phyloP scores from a whole-genome alignment of 202 grass and related monocot species.

The Panicum hallii region DNA sequence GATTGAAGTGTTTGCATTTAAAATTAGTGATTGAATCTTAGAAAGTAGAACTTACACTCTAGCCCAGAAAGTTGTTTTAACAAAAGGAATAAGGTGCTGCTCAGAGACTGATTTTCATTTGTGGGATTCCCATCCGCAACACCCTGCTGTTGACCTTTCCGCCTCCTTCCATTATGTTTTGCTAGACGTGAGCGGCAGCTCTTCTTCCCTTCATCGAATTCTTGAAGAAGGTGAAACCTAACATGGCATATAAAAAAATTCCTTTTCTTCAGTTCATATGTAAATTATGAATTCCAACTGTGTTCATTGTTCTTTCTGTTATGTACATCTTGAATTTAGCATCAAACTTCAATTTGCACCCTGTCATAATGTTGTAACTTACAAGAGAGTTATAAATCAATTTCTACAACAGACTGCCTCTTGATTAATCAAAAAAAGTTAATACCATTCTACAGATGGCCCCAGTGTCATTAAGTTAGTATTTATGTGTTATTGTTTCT shows the following conservation, averaged over 20 bases:
- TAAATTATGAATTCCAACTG: constrained; percentile 29
- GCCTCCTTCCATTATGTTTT: constrained; percentile 71
- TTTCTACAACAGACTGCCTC: background rate
- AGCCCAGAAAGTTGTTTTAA: constrained; percentile 67
- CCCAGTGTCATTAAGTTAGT: background rate
- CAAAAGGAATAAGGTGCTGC: constrained; percentile 49
- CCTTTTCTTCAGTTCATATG: constrained; percentile 10
- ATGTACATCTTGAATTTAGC: constrained; percentile 15
- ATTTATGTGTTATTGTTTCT: background rate
- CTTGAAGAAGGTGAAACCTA: constrained; percentile 81
- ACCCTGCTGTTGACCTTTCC: constrained; percentile 54
- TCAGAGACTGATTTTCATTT: constrained; percentile 45
- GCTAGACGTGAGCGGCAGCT: constrained; percentile 78
- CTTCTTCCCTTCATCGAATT: constrained; percentile 91
- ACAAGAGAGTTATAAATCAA: background rate
- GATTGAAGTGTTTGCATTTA: constrained; percentile 6
- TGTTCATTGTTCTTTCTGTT: background rate
- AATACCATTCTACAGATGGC: background rate
- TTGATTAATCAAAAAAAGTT: background rate
- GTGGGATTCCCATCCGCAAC: constrained; percentile 31
- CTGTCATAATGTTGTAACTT: background rate
- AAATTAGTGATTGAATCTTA: background rate
- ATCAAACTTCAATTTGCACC: constrained; percentile 21
- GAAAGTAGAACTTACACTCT: constrained; percentile 63
- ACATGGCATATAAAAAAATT: constrained; percentile 31